Percentiles rank a stretch among this genome's conserved stretches.
Evolutionary conservation across 495 filamentous ascomycete species (phyloP).

Genomic region (Penicillium turbatum): DNA sequence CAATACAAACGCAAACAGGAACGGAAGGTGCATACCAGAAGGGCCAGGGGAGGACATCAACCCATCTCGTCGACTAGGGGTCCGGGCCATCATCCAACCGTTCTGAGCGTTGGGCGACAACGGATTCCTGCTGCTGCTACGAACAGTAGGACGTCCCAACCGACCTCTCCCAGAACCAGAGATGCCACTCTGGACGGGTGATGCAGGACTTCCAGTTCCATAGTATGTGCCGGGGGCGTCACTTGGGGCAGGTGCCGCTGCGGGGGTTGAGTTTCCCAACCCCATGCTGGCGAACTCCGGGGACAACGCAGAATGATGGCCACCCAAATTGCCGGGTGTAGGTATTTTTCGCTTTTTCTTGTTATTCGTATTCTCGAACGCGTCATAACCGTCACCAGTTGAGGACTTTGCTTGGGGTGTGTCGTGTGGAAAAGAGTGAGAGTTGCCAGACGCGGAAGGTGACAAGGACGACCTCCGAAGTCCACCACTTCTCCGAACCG

Average conservation of each 20-base stretch:
- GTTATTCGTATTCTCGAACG: conserved; percentile 97
- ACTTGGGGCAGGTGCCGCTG: conserved; percentile 41
- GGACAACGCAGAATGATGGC: conserved; percentile 59
- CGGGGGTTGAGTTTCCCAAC: conserved; percentile 45
- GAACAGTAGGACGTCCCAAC: conserved; percentile 56
- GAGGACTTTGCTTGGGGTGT: conserved; percentile 34
- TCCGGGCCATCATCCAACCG: conserved; percentile 33
- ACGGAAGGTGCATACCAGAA: conserved; percentile 27
- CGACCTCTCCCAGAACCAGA: conserved; percentile 78
- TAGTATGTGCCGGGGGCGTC: conserved; percentile 54
- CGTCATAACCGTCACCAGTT: conserved; percentile 81
- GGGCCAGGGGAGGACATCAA: conserved; percentile 38
- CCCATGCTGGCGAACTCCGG: conserved; percentile 61
- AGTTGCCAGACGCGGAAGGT: conserved; percentile 17
- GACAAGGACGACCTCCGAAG: conserved; percentile 41
- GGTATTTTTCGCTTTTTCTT: conserved; percentile 99
- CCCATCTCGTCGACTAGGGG: conserved; percentile 36
- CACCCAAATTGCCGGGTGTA: conserved; percentile 64
- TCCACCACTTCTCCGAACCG: conserved; percentile 43
- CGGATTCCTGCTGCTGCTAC: conserved; percentile 60
- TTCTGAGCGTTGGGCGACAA: conserved; percentile 45
- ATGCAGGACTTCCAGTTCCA: conserved; percentile 48
- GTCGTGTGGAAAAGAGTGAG: not conserved
- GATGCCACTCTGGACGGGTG: conserved; percentile 54
- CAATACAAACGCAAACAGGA: not conserved